Conservation (phyloP, 768 basidiomycete genomes). For the Cystobasidium tubakii region DNA sequence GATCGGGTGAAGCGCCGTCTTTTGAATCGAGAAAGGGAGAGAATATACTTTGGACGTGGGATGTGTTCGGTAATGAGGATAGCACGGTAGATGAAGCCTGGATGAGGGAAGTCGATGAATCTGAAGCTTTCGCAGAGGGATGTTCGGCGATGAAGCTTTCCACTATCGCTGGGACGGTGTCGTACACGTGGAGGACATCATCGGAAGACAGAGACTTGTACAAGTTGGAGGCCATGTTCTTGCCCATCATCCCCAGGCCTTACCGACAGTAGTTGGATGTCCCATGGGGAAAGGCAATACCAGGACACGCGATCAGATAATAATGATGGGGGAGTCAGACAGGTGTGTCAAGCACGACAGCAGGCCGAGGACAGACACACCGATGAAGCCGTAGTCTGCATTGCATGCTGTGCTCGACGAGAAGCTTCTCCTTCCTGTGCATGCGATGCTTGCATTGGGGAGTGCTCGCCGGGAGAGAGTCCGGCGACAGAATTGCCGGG, state of each 20-base stretch:
- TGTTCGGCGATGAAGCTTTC: background rate
- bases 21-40: conserved; percentile 6
- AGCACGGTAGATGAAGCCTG: conserved; percentile 15
- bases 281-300: background rate
- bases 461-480: background rate
- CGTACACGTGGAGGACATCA: conserved; percentile 18
- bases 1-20: background rate
- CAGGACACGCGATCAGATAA: conserved; percentile 2
- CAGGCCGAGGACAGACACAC: background rate
- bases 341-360: background rate
- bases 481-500: background rate
- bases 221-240: conserved; percentile 13
- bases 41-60: conserved; percentile 28
- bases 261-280: background rate
- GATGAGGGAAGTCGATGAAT: background rate
- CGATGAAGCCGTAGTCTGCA: conserved; percentile 31
- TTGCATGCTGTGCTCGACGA: background rate
- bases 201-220: background rate
- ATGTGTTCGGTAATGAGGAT: conserved; percentile 27
- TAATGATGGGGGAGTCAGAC: background rate
- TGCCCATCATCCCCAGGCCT: conserved; percentile 36
- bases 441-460: background rate
- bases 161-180: conserved; percentile 14
- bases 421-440: background rate
- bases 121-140: background rate